phyloP scores from a whole-genome alignment of 176 grass and related monocot species.

The Chloris gayana region DNA sequence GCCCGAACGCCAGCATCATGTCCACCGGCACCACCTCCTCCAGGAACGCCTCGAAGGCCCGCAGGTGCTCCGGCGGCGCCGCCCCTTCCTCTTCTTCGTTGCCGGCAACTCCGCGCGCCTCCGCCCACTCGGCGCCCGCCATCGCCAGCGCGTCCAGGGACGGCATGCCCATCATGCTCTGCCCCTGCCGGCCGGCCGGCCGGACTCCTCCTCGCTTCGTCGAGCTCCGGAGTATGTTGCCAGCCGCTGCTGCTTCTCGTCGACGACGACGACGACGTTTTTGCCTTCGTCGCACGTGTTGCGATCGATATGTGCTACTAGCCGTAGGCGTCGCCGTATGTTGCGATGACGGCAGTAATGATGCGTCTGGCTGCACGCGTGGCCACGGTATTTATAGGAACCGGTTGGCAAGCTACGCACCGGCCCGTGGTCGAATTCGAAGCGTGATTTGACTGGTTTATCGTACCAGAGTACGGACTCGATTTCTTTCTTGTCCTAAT shows the following conservation, averaged over 20 bases:
- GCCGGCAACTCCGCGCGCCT: neutral
- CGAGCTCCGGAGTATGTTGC: neutral
- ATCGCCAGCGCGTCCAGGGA: constrained; percentile 49
- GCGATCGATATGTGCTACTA: neutral
- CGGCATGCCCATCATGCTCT: constrained; percentile 3
- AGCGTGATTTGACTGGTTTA: neutral
- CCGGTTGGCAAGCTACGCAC: neutral
- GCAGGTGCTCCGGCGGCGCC: constrained; percentile 40
- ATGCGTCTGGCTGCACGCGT: neutral
- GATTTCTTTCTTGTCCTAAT: neutral
- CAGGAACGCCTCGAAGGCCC: constrained; percentile 49
- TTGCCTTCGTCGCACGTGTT: neutral
- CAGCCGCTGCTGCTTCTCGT: neutral
- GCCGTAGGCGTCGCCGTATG: neutral
- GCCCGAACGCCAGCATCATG: constrained; percentile 36
- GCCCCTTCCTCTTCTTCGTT: neutral
- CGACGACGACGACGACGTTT: neutral
- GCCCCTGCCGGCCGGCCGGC: too few relatives aligned
- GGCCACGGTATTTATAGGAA: neutral
- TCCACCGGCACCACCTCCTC: constrained; percentile 47
- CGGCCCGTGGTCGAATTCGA: neutral
- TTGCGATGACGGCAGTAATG: too few relatives aligned
- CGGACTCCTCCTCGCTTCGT: too few relatives aligned
- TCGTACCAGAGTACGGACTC: neutral
- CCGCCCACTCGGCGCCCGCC: constrained; percentile 22